phyloP scores from a whole-genome alignment of 2,329 filamentous ascomycete species.

The Colletotrichum sp. region DNA sequence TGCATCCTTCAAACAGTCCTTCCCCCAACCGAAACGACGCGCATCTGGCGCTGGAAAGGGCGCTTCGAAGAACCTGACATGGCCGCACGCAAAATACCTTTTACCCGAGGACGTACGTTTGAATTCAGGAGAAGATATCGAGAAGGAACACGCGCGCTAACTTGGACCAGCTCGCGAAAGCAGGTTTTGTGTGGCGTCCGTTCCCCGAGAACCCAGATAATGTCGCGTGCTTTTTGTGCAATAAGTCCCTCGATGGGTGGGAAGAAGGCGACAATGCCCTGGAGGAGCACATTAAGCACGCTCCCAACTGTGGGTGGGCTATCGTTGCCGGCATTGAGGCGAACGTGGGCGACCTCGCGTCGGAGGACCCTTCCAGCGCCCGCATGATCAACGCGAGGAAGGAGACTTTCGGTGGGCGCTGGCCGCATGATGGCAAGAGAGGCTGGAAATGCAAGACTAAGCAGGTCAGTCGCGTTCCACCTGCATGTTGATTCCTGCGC shows the following conservation, averaged over 20 bases:
- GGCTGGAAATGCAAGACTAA: slow-evolving; percentile 90
- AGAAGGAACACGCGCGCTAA: slow-evolving; percentile 9
- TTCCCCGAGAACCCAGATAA: slow-evolving; percentile 81
- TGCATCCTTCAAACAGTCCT: slow-evolving; percentile 75
- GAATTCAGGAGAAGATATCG: background rate
- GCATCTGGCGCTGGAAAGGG: slow-evolving; percentile 68
- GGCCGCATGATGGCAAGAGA: slow-evolving; percentile 89
- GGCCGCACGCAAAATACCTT: slow-evolving; percentile 76
- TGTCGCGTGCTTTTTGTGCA: slow-evolving; percentile 86
- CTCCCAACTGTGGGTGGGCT: slow-evolving; percentile 86
- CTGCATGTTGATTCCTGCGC: background rate
- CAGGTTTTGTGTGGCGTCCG: slow-evolving; percentile 90
- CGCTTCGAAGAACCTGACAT: slow-evolving; percentile 64
- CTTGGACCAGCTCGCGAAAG: slow-evolving; percentile 74
- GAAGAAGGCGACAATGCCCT: slow-evolving; percentile 85
- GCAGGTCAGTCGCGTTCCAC: slow-evolving; percentile 62
- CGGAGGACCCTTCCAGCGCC: slow-evolving; percentile 76
- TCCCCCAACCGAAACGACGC: slow-evolving; percentile 71
- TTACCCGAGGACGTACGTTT: slow-evolving; percentile 62
- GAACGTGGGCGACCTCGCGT: slow-evolving; percentile 64
- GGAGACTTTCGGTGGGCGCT: slow-evolving; percentile 81
- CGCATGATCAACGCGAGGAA: slow-evolving; percentile 78
- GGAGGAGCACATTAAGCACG: slow-evolving; percentile 84
- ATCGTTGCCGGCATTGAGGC: slow-evolving; percentile 70
- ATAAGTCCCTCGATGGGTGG: slow-evolving; percentile 88